phyloP scores from a whole-genome alignment of 139 green algal species.

The Eudorina sp. region DNA sequence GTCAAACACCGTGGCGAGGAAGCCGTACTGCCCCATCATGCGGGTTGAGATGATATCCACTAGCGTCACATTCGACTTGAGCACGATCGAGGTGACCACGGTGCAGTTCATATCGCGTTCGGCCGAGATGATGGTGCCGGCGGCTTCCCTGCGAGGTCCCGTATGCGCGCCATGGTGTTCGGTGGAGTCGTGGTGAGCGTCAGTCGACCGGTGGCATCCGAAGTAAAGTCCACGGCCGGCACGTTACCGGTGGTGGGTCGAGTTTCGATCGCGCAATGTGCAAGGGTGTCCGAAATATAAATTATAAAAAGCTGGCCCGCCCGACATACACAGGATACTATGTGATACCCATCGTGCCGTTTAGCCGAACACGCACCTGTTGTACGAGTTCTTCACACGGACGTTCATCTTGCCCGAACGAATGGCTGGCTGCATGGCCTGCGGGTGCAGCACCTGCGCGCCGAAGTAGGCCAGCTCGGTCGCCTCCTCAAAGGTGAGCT shows the following conservation, averaged over 20 bases:
- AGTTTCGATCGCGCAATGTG: too few relatives aligned
- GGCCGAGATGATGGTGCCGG: conserved; percentile 89
- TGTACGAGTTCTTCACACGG: conserved; percentile 99
- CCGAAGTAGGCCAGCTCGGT: conserved; percentile 99
- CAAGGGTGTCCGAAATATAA: too few relatives aligned
- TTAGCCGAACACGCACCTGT: conserved; percentile 71
- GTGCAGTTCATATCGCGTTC: conserved; percentile 82
- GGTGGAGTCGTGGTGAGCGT: too few relatives aligned
- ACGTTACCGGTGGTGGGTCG: too few relatives aligned
- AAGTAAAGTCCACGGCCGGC: too few relatives aligned
- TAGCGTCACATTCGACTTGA: conserved; percentile 93
- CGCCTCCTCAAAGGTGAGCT: conserved; percentile 98
- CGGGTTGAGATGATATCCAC: conserved; percentile 87
- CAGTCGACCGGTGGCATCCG: too few relatives aligned
- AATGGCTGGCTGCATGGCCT: conserved; percentile 95
- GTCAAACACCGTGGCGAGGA: conserved; percentile 86
- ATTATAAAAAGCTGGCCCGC: too few relatives aligned
- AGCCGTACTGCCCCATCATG: conserved; percentile 92
- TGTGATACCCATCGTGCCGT: too few relatives aligned
- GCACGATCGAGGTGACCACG: conserved; percentile 95
- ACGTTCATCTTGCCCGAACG: conserved; percentile 82
- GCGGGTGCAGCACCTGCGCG: conserved; percentile 96
- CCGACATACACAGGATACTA: too few relatives aligned
- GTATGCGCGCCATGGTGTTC: neutral
- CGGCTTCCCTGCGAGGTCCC: conserved; percentile 65